Evolutionary conservation across 2,329 filamentous ascomycete species (phyloP).

Genomic region (Thermomyces lanuginosus): DNA sequence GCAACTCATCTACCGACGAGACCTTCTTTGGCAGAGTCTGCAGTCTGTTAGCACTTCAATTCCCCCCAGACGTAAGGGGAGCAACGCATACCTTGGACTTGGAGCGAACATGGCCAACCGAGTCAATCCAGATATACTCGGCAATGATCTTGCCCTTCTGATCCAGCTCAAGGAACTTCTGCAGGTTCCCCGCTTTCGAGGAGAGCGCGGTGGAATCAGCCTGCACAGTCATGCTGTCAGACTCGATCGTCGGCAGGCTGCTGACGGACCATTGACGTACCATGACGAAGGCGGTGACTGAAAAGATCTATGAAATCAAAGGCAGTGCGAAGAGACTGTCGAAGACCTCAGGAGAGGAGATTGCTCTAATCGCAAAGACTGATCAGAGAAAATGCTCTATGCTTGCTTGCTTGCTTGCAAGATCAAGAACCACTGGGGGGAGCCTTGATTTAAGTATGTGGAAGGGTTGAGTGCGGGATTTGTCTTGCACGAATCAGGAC

Average conservation of each 20-base stretch:
- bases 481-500: slow-evolving; percentile 1
- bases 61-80: too few species aligned
- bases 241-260: background rate
- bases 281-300: slow-evolving; percentile 6
- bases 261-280: slow-evolving; percentile 1
- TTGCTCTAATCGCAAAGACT: slow-evolving; percentile 3
- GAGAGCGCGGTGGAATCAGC: slow-evolving; percentile 16
- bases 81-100: slow-evolving; percentile 73
- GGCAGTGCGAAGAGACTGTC: slow-evolving; percentile 1
- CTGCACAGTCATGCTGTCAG: slow-evolving; percentile 6
- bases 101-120: slow-evolving; percentile 66
- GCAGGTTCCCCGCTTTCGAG: slow-evolving; percentile 40
- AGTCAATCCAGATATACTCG: slow-evolving; percentile 95
- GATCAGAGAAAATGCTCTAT: slow-evolving; percentile 1
- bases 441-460: too few species aligned
- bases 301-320: slow-evolving; percentile 1
- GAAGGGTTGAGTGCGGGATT: slow-evolving; percentile 3
- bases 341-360: slow-evolving; percentile 3
- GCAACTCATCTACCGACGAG: slow-evolving; percentile 45
- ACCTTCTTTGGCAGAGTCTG: slow-evolving; percentile 49
- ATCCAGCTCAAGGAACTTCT: slow-evolving; percentile 81
- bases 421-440: background rate
- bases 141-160: slow-evolving; percentile 81
- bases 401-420: too few species aligned
- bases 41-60: slow-evolving; percentile 4